Conservation (phyloP, 768 basidiomycete genomes). For the Leccinum subtestaceum region DNA sequence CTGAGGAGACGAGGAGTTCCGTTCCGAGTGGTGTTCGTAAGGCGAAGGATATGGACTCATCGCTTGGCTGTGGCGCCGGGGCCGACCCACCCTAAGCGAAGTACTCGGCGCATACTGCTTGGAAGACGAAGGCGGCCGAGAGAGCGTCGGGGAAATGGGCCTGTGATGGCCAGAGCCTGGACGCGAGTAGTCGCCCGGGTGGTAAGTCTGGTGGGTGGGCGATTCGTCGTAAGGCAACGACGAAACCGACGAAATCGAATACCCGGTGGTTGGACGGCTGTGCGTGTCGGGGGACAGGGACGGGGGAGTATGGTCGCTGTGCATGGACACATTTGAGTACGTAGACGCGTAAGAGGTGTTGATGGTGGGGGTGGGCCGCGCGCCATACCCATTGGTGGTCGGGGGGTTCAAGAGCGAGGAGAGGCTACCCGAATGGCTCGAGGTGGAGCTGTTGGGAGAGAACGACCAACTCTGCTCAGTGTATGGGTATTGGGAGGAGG, state of each 20-base stretch:
- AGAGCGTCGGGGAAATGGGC: conserved; percentile 56
- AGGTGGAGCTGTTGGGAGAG: conserved; percentile 49
- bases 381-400: conserved; percentile 37
- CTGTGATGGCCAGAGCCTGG: conserved; percentile 74
- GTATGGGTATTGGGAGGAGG: conserved; percentile 62
- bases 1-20: conserved; percentile 71
- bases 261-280: conserved; percentile 81
- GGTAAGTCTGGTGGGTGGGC: conserved; percentile 36
- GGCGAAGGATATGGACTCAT: conserved; percentile 86
- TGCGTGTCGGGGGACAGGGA: conserved; percentile 66
- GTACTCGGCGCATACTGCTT: conserved; percentile 46
- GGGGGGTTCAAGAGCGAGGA: conserved; percentile 78
- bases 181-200: conserved; percentile 60
- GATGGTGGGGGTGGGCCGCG: conserved; percentile 65
- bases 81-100: conserved; percentile 67
- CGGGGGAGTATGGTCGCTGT: conserved; percentile 66
- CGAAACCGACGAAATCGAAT: conserved; percentile 81
- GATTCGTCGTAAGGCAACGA: conserved; percentile 70
- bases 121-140: conserved; percentile 69
- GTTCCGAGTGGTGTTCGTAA: conserved; percentile 66
- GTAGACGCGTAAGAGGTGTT: conserved; percentile 67
- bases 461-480: conserved; percentile 57
- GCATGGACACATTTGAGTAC: conserved; percentile 68
- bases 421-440: conserved; percentile 68
- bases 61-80: conserved; percentile 80